These are phyloP conservation scores for Vaccinium darrowii DNA, from an alignment of 148 eudicot genomes.

Conservation along the genomic window DNA sequence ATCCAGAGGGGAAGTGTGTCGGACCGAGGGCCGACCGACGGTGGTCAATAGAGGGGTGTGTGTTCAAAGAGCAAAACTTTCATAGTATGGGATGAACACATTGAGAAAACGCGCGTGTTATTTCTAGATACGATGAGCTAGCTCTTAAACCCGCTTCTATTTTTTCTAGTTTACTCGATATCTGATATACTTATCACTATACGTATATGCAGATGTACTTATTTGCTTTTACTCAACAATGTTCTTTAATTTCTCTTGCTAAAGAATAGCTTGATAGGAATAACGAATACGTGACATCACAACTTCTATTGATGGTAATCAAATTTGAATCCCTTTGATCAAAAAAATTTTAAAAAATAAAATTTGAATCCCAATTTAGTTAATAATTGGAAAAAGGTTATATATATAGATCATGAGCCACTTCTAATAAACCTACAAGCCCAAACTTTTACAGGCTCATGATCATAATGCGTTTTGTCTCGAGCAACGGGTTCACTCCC, in stretches of 20 bases:
- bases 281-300: not conserved
- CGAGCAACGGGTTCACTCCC: conserved; percentile 8
- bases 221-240: not conserved
- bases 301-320: not conserved
- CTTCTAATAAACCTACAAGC: not conserved
- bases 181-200: too few relatives aligned
- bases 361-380: not conserved
- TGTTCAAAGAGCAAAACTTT: too few relatives aligned
- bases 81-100: too few relatives aligned
- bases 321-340: not conserved
- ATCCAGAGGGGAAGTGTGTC: too few relatives aligned
- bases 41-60: too few relatives aligned
- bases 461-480: conserved; percentile 1
- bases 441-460: not conserved
- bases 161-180: too few relatives aligned
- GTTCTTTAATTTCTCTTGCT: not conserved
- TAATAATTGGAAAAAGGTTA: not conserved
- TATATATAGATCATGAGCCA: not conserved
- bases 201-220: not conserved
- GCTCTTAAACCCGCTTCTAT: too few relatives aligned
- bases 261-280: not conserved
- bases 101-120: too few relatives aligned
- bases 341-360: too few relatives aligned
- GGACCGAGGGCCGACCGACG: too few relatives aligned
- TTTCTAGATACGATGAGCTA: too few relatives aligned